These are phyloP conservation scores for Kwoniella shandongensis DNA, from an alignment of 768 basidiomycete genomes.

Conservation along the genomic window DNA sequence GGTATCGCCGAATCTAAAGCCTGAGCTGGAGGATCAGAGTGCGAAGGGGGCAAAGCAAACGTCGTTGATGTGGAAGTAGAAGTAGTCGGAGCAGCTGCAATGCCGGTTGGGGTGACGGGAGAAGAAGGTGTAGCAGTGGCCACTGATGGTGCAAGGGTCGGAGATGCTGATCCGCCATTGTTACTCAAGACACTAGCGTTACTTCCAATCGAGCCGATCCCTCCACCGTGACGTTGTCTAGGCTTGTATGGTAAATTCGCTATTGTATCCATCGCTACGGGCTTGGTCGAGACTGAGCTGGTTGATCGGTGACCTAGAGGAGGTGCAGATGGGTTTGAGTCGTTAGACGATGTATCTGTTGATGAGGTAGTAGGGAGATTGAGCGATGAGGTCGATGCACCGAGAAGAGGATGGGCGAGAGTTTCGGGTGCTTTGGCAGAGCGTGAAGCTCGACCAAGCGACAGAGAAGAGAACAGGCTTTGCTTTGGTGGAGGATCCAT, in stretches of 20 bases:
- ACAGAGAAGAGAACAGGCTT: conserved; percentile 44
- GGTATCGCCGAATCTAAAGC: background rate
- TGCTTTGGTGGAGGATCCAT: conserved; percentile 11
- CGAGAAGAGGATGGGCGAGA: conserved; percentile 44
- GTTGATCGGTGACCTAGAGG: conserved; percentile 5
- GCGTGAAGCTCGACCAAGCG: conserved; percentile 32
- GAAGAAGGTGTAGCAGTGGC: conserved; percentile 4
- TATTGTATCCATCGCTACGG: background rate
- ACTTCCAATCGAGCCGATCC: conserved; percentile 26
- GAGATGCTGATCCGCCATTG: conserved; percentile 5
- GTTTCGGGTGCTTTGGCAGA: conserved; percentile 29
- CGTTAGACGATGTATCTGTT: too few species aligned
- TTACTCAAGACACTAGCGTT: conserved; percentile 15
- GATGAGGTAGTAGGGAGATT: conserved; percentile 18
- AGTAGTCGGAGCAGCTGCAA: conserved; percentile 30
- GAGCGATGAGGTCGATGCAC: conserved; percentile 36
- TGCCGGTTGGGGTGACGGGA: conserved; percentile 26
- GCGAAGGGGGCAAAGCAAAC: conserved; percentile 38
- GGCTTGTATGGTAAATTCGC: conserved; percentile 47
- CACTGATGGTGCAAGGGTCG: conserved; percentile 14
- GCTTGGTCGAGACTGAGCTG: conserved; percentile 4
- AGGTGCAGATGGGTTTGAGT: background rate
- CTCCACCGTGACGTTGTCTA: conserved; percentile 38
- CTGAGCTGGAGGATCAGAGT: conserved; percentile 20
- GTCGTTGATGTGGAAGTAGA: conserved; percentile 45